These are phyloP conservation scores for Afroboletus lepidellus DNA, from an alignment of 1,284 basidiomycete genomes.

Conservation along the genomic window DNA sequence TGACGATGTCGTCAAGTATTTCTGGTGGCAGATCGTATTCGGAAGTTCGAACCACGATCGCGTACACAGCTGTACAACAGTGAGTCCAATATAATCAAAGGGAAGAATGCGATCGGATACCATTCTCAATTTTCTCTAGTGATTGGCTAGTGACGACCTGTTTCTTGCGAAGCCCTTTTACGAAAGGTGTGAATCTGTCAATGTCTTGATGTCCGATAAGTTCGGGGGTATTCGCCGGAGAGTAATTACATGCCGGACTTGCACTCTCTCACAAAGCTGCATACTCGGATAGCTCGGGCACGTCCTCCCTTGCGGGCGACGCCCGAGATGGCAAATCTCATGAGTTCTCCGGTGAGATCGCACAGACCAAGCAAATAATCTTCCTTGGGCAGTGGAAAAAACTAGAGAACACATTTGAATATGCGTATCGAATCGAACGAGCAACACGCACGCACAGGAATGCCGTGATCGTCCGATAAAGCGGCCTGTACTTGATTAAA, in stretches of 20 bases:
- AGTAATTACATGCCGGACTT: slow-evolving; percentile 58
- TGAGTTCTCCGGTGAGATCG: slow-evolving; percentile 95
- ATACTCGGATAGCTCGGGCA: slow-evolving; percentile 66
- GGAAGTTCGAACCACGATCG: slow-evolving; percentile 64
- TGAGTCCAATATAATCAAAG: slow-evolving; percentile 4
- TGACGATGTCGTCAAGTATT: slow-evolving; percentile 65
- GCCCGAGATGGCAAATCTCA: slow-evolving; percentile 88
- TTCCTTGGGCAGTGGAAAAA: slow-evolving; percentile 65
- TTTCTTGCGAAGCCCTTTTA: slow-evolving; percentile 82
- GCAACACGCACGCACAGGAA: slow-evolving; percentile 48
- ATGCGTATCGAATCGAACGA: not conserved
- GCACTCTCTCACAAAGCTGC: slow-evolving; percentile 77
- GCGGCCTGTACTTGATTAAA: slow-evolving; percentile 67
- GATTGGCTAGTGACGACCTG: slow-evolving; percentile 84
- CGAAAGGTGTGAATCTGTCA: slow-evolving; percentile 67
- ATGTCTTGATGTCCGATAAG: slow-evolving; percentile 52
- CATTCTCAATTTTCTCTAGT: slow-evolving; percentile 91
- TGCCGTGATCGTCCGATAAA: slow-evolving; percentile 57
- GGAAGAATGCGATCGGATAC: slow-evolving; percentile 39
- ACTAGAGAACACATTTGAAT: slow-evolving; percentile 40
- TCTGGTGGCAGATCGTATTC: slow-evolving; percentile 69
- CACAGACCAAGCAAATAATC: slow-evolving; percentile 93
- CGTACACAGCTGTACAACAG: slow-evolving; percentile 56
- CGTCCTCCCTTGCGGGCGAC: slow-evolving; percentile 71
- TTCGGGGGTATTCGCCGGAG: not conserved